phyloP scores from a whole-genome alignment of 495 filamentous ascomycete species.

The Xylaria nigripes region DNA sequence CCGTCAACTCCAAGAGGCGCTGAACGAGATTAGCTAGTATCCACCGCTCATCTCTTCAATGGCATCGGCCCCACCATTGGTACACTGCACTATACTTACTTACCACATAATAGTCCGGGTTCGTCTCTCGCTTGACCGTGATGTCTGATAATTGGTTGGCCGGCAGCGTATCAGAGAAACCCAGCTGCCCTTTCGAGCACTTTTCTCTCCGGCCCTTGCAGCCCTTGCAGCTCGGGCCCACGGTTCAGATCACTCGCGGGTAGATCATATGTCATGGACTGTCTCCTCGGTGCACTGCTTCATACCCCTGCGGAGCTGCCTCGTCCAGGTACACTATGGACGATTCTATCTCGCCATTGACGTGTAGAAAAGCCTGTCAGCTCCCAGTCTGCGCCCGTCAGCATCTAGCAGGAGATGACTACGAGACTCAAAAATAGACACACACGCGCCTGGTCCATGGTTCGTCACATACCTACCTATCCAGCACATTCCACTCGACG shows the following conservation, averaged over 20 bases:
- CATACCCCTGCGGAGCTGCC: background rate
- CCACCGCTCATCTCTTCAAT: conserved; percentile 2
- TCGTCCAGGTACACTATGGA: conserved; percentile 1
- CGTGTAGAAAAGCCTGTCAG: conserved; percentile 3
- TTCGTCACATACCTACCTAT: background rate
- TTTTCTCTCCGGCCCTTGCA: background rate
- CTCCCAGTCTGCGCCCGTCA: conserved; percentile 5
- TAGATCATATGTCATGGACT: background rate
- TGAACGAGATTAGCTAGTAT: background rate
- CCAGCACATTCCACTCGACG: background rate
- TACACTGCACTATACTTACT: background rate
- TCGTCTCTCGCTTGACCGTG: background rate
- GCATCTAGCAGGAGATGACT: conserved; percentile 11
- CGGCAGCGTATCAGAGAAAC: background rate
- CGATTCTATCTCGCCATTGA: conserved; percentile 1
- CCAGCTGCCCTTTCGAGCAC: background rate
- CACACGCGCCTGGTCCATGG: background rate
- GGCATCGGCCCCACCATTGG: conserved; percentile 5
- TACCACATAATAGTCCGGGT: background rate
- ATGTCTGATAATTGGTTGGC: background rate
- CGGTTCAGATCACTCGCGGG: background rate
- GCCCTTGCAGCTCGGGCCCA: background rate
- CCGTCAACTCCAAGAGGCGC: background rate
- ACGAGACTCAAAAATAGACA: conserved; percentile 9
- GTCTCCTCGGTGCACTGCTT: background rate